Base-by-base conservation (phyloP, 495 filamentous ascomycete species). In the Aspergillus funiculosus region DNA sequence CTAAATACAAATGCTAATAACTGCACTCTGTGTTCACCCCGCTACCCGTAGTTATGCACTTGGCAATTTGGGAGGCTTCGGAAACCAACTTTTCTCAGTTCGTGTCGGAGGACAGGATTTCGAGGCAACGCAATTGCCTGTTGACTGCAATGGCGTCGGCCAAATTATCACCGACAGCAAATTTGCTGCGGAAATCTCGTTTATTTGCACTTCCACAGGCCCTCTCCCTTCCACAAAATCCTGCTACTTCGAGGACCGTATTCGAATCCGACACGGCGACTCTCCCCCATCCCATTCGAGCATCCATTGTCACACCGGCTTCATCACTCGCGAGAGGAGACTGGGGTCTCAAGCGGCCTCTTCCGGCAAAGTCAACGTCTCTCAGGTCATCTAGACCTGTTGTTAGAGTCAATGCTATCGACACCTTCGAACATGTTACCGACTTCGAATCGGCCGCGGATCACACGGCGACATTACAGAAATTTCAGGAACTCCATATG, bases 331-430 rank as follows among this genome's bases (percentile, higher is more conserved):
- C 66, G 15, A 74, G 76, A 51, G 92, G 92, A 15, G 92, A 97
- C 58, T 99, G 92, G 94, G 92, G 92, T 18, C 69, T 97, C 51
- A 99, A 99, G 66, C 74, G 94, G 27, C 73, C 87, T 6, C 67
- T 97, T 1, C 92, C 92, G 2, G 62, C 81, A 6, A 80, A 79
- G 57, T 79, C 83, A 5, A 94, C 87, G 1, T 82, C 77, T 0
- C 60, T 66, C 8, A 81, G 76, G 46, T 79, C 85, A 6, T 78
- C 77, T 2, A 81, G 77, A 22, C 85, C 90, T 1, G 72, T 83
- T 15, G 73, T 95, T 27, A 75, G 84, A 26, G 69, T 96, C 43
- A 67, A 67, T 9, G 75, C 81, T 24, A 71, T 94, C 43, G 92
- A 99, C 69, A 90, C 88, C 5, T 78, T 80, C 48, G 89, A 96